phyloP scores from a whole-genome alignment of 345 rosid species.

The Iberis pinnata region DNA sequence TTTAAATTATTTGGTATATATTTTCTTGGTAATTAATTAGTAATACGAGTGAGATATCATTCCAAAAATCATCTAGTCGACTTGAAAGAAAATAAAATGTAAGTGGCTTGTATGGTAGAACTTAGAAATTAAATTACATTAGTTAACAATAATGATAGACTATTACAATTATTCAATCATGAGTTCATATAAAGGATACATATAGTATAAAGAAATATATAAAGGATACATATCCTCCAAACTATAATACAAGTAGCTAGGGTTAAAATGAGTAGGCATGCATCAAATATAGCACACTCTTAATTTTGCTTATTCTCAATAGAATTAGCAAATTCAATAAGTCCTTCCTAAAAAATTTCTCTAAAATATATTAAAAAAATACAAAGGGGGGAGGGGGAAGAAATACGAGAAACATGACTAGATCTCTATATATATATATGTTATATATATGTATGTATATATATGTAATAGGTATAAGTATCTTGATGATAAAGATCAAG shows the following conservation, averaged over 20 bases:
- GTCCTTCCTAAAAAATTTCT: constrained; percentile 14
- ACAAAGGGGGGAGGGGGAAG: neutral
- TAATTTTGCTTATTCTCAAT: neutral
- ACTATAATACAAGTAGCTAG: constrained; percentile 22
- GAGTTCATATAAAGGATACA: too few relatives aligned
- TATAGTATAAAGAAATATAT: neutral
- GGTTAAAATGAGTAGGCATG: constrained; percentile 21
- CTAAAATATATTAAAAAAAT: neutral
- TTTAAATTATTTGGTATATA: too few relatives aligned
- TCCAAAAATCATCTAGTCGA: too few relatives aligned
- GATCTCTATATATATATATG: constrained; percentile 9
- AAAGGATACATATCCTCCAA: constrained; percentile 10
- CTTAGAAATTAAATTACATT: too few relatives aligned
- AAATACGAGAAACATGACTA: constrained; percentile 14
- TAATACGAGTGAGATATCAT: too few relatives aligned
- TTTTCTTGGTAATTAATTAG: too few relatives aligned
- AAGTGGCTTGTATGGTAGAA: too few relatives aligned
- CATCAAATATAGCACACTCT: constrained; percentile 22
- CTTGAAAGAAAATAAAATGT: too few relatives aligned
- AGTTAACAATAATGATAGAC: too few relatives aligned
- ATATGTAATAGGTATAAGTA: constrained; percentile 15
- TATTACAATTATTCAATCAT: constrained; percentile 23
- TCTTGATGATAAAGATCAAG: constrained; percentile 30
- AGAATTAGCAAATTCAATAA: constrained; percentile 9
- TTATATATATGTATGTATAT: neutral